Conservation (phyloP, 495 filamentous ascomycete species). For the Extremus antarcticus region DNA sequence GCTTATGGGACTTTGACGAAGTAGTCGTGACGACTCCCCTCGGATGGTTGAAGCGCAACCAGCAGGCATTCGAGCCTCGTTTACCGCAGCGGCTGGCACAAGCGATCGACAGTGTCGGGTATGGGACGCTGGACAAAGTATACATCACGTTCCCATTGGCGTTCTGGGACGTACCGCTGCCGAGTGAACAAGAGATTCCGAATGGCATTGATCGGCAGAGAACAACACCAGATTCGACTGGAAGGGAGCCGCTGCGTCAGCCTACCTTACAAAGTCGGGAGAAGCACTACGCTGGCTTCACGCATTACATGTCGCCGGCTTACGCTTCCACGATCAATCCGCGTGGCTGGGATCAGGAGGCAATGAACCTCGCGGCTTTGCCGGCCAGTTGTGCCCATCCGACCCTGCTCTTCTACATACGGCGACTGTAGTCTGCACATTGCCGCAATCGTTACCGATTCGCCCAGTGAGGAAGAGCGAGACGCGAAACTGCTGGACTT, state of each 20-base stretch:
- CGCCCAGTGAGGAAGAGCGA: constrained; percentile 32
- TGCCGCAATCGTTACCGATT: constrained; percentile 37
- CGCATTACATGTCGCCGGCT: constrained; percentile 54
- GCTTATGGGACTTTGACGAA: constrained; percentile 61
- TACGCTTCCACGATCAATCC: constrained; percentile 54
- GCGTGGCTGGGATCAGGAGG: constrained; percentile 63
- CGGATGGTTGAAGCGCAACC: constrained; percentile 77
- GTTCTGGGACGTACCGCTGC: constrained; percentile 42
- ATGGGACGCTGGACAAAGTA: constrained; percentile 84
- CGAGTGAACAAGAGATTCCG: background rate
- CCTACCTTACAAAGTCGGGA: constrained; percentile 10
- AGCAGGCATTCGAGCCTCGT: constrained; percentile 55
- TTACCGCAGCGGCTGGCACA: constrained; percentile 54
- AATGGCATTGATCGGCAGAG: constrained; percentile 6
- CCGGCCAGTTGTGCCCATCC: constrained; percentile 53
- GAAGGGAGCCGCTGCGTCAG: constrained; percentile 26
- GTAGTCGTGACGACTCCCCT: constrained; percentile 76
- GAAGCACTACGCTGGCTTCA: constrained; percentile 46
- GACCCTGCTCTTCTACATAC: constrained; percentile 87
- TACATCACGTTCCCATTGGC: constrained; percentile 77
- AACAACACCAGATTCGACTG: constrained; percentile 24
- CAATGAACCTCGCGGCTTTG: constrained; percentile 65
- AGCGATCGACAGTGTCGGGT: constrained; percentile 70
- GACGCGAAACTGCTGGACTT: constrained; percentile 42
- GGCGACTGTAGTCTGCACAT: constrained; percentile 48